Percentiles rank a stretch among this genome's conserved stretches.
Evolutionary conservation across 495 filamentous ascomycete species (phyloP).

Genomic region (Cercophora samala): DNA sequence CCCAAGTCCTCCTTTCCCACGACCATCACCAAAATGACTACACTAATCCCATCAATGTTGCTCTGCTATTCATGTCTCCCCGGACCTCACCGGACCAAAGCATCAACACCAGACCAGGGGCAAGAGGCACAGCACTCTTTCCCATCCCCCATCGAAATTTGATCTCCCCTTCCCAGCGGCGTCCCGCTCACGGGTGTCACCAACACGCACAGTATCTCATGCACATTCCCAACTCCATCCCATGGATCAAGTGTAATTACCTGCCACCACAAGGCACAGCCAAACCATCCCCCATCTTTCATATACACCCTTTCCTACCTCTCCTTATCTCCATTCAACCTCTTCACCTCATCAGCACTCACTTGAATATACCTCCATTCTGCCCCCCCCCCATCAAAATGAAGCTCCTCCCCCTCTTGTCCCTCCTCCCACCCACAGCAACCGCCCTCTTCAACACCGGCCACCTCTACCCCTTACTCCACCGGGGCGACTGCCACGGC

Average conservation of each 20-base stretch:
- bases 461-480: conserved; percentile 25
- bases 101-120: background rate
- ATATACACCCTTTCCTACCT: background rate
- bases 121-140: background rate
- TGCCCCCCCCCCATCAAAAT: background rate
- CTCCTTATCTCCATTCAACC: background rate
- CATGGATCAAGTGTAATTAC: background rate
- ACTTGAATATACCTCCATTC: no score
- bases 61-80: background rate
- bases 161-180: background rate
- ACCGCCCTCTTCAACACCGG: conserved; percentile 27
- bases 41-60: no score
- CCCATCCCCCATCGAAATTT: background rate
- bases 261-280: background rate
- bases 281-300: background rate
- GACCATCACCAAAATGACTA: no score
- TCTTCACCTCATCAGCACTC: no score
- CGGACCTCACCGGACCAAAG: background rate
- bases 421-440: background rate
- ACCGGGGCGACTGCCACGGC: conserved; percentile 27
- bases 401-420: background rate
- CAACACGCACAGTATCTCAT: background rate
- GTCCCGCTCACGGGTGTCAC: background rate
- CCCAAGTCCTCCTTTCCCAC: background rate
- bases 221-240: background rate